Evolutionary conservation across 331 rosid genomes (phyloP).

Genomic region (Dryas integrifolia): DNA sequence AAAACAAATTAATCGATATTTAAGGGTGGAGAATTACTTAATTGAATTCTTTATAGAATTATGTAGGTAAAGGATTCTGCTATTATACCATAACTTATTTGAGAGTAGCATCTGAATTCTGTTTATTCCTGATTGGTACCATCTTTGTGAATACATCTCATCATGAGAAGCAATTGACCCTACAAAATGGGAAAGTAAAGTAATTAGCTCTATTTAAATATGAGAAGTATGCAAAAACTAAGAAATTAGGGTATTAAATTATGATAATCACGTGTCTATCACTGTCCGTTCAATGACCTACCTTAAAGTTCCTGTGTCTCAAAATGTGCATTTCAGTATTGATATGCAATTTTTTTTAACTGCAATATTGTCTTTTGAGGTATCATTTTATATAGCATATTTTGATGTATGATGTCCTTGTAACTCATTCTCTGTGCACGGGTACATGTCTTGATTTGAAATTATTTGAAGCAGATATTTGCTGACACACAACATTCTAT

Average conservation of each 20-base stretch:
- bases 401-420: neutral
- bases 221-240: no score
- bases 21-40: neutral
- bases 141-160: slow-evolving; percentile 7
- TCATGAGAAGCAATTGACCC: no score
- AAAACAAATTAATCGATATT: neutral
- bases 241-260: no score
- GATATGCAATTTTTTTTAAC: neutral
- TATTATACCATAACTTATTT: neutral
- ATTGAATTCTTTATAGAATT: neutral
- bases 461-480: slow-evolving; percentile 16
- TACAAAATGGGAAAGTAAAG: no score
- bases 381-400: neutral
- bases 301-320: neutral
- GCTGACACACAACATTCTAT: slow-evolving; percentile 40
- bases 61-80: neutral
- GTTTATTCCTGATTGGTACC: neutral
- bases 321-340: no score
- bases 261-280: no score
- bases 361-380: neutral
- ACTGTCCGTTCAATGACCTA: neutral
- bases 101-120: neutral
- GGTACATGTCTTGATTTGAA: slow-evolving; percentile 21
- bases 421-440: neutral
- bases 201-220: no score